Evolutionary conservation across 2,329 filamentous ascomycete genomes (phyloP), one percentile per base, ranked within the genome.

Genomic region (Tolypocladium nubicola): DNA sequence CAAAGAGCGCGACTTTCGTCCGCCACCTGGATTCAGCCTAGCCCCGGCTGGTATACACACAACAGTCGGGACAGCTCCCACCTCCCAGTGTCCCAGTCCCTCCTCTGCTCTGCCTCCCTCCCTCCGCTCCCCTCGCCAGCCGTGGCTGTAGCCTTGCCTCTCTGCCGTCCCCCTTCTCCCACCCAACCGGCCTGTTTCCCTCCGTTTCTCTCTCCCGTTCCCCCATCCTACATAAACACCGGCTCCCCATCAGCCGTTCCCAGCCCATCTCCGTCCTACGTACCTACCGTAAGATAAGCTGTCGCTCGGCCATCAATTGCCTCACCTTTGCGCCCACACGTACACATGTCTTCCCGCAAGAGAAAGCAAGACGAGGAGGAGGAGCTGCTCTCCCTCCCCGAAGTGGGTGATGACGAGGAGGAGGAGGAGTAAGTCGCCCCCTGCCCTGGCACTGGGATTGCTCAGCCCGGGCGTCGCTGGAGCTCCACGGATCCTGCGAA

Each of bases 311-410:
- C 47, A 50, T 19, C 54, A 56, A 56, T 56, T 56, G 54, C 54
- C 54, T 41, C 37, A 19, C 16, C 19, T 33, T 7, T 14, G 10
- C 14, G n/a, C 35, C 55, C 47, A 37, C 39, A 50, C 26, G 55
- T 23, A 39, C 58, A 70, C 58, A 79, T 79, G 76, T 75, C 76
- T 58, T 69, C 73, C 65, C 78, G 78, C 66, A 81, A 81, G 77
- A 77, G 78, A 73, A 79, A 78, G 74, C 75, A 77, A 64, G 76
- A 87, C 53, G 86, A 88, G 26, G 77, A 88, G 30, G 77, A 80
- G 58, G 78, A 80, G 71, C 77, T 81, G 39, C 75, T 81, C 60
- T 79, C 78, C 60, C 76, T 81, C 56, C 78, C 79, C 56, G 78
- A 79, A 59, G 78, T 74, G 53, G 74, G 75, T 53, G 76, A 79